Evolutionary conservation across 169 alveolate genomes (phyloP).

Genomic region (Toxoplasma gondii): DNA sequence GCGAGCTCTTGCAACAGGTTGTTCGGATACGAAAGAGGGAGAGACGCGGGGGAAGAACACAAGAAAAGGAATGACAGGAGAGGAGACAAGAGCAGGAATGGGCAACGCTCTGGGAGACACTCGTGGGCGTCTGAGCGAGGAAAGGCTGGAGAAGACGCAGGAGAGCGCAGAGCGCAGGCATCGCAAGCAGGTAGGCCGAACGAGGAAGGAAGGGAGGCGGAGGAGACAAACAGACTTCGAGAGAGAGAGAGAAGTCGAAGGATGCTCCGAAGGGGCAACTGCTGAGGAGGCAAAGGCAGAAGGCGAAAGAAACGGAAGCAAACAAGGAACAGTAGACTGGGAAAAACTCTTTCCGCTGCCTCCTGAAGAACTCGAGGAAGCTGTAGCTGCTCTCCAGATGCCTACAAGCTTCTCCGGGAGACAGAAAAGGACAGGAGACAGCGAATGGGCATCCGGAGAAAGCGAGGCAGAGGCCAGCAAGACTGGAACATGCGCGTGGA

Average conservation of each 20-base stretch:
- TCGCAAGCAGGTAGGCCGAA: too few species aligned
- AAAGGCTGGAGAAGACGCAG: not conserved
- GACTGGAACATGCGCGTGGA: not conserved
- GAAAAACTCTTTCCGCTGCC: not conserved
- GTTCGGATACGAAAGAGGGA: not conserved
- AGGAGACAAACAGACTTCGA: not conserved
- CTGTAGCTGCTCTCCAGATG: not conserved
- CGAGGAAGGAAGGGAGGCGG: not conserved
- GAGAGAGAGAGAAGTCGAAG: not conserved
- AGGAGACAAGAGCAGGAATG: too few species aligned
- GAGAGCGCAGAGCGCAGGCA: not conserved
- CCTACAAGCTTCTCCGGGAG: not conserved
- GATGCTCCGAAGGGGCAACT: too few species aligned
- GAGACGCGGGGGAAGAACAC: not conserved
- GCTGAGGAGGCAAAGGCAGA: not conserved
- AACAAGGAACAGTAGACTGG: not conserved
- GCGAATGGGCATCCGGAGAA: not conserved
- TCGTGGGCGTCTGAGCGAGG: too few species aligned
- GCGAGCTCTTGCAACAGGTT: not conserved
- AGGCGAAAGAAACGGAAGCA: not conserved
- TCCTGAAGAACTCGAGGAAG: not conserved
- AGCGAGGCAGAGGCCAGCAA: not conserved
- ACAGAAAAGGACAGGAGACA: not conserved
- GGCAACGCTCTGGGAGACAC: too few species aligned
- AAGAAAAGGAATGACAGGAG: not conserved